Evolutionary conservation across 768 basidiomycete genomes (phyloP).

Genomic region (Tubosaeta sp.): DNA sequence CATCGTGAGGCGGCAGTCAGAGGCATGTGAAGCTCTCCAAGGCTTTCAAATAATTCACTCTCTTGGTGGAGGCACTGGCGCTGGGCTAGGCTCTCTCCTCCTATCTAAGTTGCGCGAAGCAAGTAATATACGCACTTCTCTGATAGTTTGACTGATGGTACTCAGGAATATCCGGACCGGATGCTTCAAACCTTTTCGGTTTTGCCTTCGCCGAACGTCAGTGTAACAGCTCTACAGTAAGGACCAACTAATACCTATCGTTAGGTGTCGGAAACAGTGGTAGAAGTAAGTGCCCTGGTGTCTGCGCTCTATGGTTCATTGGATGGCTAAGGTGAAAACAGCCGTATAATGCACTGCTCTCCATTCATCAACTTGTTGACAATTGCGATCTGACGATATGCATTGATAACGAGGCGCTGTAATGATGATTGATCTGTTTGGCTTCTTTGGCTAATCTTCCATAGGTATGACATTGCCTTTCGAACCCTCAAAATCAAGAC

Average conservation of each 20-base stretch:
- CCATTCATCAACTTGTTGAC: conserved; percentile 86
- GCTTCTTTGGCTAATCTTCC: not conserved
- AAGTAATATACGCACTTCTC: conserved; percentile 15
- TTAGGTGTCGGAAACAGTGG: conserved; percentile 46
- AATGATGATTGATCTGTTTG: conserved; percentile 17
- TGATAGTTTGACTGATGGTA: conserved; percentile 1
- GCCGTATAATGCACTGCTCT: conserved; percentile 85
- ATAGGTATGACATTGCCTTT: conserved; percentile 68
- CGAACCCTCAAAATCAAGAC: conserved; percentile 60
- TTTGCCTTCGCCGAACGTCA: conserved; percentile 54
- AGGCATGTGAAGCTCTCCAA: conserved; percentile 81
- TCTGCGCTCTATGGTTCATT: not conserved
- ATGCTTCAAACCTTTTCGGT: conserved; percentile 52
- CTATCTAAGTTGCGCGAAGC: conserved; percentile 81
- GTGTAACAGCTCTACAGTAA: conserved; percentile 6
- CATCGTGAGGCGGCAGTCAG: conserved; percentile 73
- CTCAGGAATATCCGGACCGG: conserved; percentile 53
- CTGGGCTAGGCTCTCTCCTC: conserved; percentile 78
- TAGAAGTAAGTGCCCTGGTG: conserved; percentile 43
- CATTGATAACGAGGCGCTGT: conserved; percentile 87
- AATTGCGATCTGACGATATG: conserved; percentile 81
- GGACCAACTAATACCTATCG: conserved; percentile 9
- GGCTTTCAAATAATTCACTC: conserved; percentile 90
- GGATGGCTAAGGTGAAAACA: conserved; percentile 18
- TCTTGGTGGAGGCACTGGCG: conserved; percentile 87